Evolutionary conservation across 2,329 filamentous ascomycete species (phyloP).

Genomic region (Metarhizium brunneum): DNA sequence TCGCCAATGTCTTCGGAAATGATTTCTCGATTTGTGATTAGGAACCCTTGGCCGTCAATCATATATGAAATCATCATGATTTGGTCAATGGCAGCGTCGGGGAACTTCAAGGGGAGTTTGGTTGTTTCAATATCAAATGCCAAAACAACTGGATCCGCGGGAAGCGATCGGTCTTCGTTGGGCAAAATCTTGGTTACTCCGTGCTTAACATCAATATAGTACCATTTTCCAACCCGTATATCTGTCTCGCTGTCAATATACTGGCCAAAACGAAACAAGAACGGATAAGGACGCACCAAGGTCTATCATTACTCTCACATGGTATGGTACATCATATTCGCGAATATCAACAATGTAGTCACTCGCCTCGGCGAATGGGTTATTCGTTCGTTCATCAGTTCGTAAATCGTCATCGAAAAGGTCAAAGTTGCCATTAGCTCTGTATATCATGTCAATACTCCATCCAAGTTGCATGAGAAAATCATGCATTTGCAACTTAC

Average conservation of each 20-base stretch:
- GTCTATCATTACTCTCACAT: constrained; percentile 97
- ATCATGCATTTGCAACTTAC: constrained; percentile 38
- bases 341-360: constrained; percentile 97
- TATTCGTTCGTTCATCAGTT: constrained; percentile 71
- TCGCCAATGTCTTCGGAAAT: constrained; percentile 95
- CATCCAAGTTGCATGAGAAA: background rate
- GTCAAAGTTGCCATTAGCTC: constrained; percentile 75
- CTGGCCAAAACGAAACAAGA: background rate
- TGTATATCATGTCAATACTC: constrained; percentile 23
- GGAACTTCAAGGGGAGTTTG: constrained; percentile 92
- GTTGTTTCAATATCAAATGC: constrained; percentile 99
- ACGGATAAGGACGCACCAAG: constrained; percentile 43
- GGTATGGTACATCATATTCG: constrained; percentile 98
- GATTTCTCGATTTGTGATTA: constrained; percentile 96
- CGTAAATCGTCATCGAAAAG: constrained; percentile 88
- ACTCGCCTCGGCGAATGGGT: constrained; percentile 74
- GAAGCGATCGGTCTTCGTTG: constrained; percentile 78
- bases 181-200: constrained; percentile 75
- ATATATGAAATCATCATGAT: constrained; percentile 99
- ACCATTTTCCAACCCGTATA: constrained; percentile 95
- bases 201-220: constrained; percentile 88
- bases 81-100: constrained; percentile 87
- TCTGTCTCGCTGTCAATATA: constrained; percentile 41
- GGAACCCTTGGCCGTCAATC: constrained; percentile 96
- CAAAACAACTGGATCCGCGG: constrained; percentile 94